These are phyloP conservation scores for Colletotrichum gigasporum DNA, from an alignment of 2,329 filamentous ascomycete species.

Conservation along the genomic window DNA sequence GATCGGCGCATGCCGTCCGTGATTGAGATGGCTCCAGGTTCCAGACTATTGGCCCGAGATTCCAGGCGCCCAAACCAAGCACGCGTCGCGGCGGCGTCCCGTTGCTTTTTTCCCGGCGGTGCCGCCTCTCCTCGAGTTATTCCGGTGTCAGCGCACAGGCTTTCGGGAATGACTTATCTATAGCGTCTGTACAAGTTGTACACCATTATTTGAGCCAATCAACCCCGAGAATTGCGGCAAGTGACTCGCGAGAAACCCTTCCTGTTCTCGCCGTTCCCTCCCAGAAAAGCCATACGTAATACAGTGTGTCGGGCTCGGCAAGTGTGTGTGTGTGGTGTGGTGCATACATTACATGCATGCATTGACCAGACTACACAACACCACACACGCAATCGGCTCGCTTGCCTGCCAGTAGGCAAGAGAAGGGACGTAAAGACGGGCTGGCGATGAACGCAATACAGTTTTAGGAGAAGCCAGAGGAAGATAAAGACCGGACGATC, in stretches of 20 bases:
- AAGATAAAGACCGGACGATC: slow-evolving; percentile 25
- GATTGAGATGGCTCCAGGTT: slow-evolving; percentile 18
- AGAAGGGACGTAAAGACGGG: slow-evolving; percentile 27
- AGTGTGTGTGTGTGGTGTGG: not conserved
- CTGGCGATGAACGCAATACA: slow-evolving; percentile 11
- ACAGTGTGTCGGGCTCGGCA: not conserved
- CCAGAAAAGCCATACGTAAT: slow-evolving; percentile 17
- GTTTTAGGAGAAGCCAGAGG: not conserved
- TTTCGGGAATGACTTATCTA: too few relatives aligned
- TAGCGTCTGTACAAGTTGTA: not conserved
- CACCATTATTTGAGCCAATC: not conserved
- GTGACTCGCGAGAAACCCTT: not conserved
- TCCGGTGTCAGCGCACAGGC: not conserved
- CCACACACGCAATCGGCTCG: slow-evolving; percentile 17
- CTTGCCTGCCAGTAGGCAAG: not conserved
- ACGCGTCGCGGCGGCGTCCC: slow-evolving; percentile 12
- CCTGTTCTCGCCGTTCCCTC: not conserved
- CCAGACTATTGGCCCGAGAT: slow-evolving; percentile 27
- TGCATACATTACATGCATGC: slow-evolving; percentile 11
- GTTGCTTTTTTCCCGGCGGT: slow-evolving; percentile 6
- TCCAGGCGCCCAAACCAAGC: slow-evolving; percentile 10
- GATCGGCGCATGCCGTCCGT: slow-evolving; percentile 25
- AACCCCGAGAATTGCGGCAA: not conserved
- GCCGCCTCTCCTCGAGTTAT: not conserved
- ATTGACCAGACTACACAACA: slow-evolving; percentile 8